Conservation (phyloP, 306 rosid species). For the Lotus japonicus region DNA sequence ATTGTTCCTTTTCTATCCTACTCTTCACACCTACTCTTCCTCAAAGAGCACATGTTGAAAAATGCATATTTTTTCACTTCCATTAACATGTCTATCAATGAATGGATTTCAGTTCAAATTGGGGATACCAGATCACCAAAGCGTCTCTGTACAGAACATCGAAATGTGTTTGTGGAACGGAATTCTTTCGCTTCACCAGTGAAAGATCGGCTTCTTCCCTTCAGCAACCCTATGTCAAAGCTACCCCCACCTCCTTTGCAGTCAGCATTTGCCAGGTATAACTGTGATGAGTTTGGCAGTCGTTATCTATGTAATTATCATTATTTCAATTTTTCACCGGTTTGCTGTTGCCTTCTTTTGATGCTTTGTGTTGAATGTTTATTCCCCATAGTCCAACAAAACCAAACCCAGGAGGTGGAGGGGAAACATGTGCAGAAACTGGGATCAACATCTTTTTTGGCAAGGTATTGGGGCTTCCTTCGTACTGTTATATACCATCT, state of each 20-base stretch:
- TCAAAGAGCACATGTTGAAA: neutral
- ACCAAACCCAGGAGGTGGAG: slow-evolving; percentile 98
- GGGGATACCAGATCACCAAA: slow-evolving; percentile 90
- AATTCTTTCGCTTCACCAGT: slow-evolving; percentile 86
- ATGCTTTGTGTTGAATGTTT: slow-evolving; percentile 14
- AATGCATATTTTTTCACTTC: neutral
- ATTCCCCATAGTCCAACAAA: slow-evolving; percentile 76
- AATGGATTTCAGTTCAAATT: slow-evolving; percentile 62
- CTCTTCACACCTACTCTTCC: neutral
- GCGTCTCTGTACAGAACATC: slow-evolving; percentile 56
- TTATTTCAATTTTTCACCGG: neutral
- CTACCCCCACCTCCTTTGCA: slow-evolving; percentile 85
- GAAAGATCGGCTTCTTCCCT: slow-evolving; percentile 72
- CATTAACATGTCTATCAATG: neutral
- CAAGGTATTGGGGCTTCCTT: slow-evolving; percentile 50
- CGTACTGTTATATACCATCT: neutral
- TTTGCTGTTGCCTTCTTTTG: neutral
- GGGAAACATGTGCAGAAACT: slow-evolving; percentile 98
- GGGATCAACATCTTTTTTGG: slow-evolving; percentile 85
- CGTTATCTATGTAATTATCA: neutral
- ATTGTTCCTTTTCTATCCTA: neutral
- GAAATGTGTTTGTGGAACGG: slow-evolving; percentile 63
- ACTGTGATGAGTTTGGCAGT: slow-evolving; percentile 1
- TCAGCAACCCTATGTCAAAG: slow-evolving; percentile 68
- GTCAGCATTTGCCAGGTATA: slow-evolving; percentile 95